These are phyloP conservation scores for Heterobasidion parviporum DNA, from an alignment of 1,284 basidiomycete species.

Conservation along the genomic window DNA sequence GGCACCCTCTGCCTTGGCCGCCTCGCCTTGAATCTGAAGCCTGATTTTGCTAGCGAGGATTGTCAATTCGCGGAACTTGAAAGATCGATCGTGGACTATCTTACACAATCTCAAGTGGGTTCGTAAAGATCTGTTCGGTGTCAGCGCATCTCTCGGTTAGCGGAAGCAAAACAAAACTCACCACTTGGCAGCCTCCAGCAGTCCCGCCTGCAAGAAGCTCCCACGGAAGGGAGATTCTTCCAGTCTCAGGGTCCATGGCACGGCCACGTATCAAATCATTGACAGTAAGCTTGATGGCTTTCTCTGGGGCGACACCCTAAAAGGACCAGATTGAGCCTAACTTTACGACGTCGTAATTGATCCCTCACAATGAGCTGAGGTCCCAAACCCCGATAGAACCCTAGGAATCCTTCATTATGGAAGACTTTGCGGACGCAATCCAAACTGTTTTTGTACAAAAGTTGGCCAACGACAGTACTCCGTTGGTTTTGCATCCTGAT, in stretches of 20 bases:
- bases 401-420: conserved; percentile 88
- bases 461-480: conserved; percentile 88
- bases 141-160: background rate
- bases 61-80: background rate
- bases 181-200: conserved; percentile 97
- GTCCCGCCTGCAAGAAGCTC: conserved; percentile 89
- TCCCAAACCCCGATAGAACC: conserved; percentile 94
- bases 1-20: conserved; percentile 76
- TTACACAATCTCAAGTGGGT: conserved; percentile 90
- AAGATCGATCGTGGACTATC: conserved; percentile 16
- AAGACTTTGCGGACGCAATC: conserved; percentile 95
- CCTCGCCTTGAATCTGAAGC: conserved; percentile 93
- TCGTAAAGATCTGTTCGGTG: conserved; percentile 76
- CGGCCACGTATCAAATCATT: conserved; percentile 87
- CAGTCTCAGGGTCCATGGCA: conserved; percentile 90
- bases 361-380: conserved; percentile 83
- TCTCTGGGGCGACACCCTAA: conserved; percentile 96
- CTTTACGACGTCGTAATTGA: background rate
- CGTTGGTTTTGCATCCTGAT: conserved; percentile 95
- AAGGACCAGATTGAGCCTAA: conserved; percentile 1
- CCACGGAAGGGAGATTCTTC: conserved; percentile 80
- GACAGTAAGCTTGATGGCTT: conserved; percentile 94
- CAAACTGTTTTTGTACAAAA: conserved; percentile 89
- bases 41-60: conserved; percentile 76
- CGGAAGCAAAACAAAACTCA: conserved; percentile 33